Conservation (phyloP, 352 stramenopile species). For the Thraustochytrium sp. region DNA sequence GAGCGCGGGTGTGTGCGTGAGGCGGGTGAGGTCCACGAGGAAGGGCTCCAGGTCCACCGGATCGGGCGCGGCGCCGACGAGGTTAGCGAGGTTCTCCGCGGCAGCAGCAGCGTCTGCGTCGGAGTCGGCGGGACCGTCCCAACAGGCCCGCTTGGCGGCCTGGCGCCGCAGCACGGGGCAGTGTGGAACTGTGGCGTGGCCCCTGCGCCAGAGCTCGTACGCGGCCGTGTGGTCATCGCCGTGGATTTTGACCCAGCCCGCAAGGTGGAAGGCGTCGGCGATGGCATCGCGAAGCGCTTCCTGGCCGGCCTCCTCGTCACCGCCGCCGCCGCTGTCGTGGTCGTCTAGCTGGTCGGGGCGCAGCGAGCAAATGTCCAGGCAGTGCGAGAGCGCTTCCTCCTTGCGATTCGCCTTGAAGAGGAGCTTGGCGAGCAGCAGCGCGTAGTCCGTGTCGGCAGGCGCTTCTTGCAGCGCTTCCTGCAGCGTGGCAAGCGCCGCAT, state of each 20-base stretch:
- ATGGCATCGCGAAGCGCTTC: background rate
- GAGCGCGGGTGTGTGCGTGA: background rate
- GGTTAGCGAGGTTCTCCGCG: background rate
- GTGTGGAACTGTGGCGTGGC: background rate
- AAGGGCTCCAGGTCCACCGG: background rate
- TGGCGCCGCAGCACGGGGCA: background rate
- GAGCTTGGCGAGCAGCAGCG: constrained; percentile 9
- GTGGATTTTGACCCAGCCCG: constrained; percentile 14
- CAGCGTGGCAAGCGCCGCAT: background rate
- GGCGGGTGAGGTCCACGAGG: background rate
- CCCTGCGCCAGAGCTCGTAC: background rate
- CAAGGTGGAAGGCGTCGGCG: background rate
- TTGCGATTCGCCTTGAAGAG: constrained; percentile 7
- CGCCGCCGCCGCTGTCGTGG: no score
- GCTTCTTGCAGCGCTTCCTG: background rate
- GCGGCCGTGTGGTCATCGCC: background rate
- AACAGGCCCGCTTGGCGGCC: background rate
- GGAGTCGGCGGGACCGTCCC: background rate
- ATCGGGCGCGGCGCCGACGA: background rate
- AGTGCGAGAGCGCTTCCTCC: background rate
- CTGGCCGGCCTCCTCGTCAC: no score
- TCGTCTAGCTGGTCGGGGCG: background rate
- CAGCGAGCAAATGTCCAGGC: background rate
- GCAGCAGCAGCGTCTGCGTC: background rate
- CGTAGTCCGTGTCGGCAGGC: background rate